phyloP scores from a whole-genome alignment of 2,329 filamentous ascomycete genomes.

The Epichloe gansuensis region DNA sequence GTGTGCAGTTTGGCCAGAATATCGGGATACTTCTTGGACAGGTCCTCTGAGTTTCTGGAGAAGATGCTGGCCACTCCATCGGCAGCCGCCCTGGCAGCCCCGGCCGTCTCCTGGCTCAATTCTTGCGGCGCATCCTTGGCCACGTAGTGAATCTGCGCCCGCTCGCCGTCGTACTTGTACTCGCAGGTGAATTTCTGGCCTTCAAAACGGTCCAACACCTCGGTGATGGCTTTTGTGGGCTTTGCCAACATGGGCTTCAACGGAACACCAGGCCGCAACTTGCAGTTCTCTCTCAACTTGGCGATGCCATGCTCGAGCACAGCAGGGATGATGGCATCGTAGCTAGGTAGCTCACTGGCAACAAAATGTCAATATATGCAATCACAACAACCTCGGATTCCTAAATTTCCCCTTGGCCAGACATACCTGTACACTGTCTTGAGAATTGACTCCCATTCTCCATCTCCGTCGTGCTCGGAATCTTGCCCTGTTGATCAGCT shows the following conservation, averaged over 20 bases:
- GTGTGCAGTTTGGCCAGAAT: slow-evolving; percentile 75
- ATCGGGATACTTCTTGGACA: slow-evolving; percentile 96
- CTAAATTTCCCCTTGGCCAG: neutral
- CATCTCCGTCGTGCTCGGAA: slow-evolving; percentile 63
- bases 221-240: slow-evolving; percentile 94
- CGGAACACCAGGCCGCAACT: slow-evolving; percentile 83
- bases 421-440: slow-evolving; percentile 79
- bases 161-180: slow-evolving; percentile 97
- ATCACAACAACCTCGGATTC: neutral
- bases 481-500: slow-evolving; percentile 53
- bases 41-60: slow-evolving; percentile 90
- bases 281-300: slow-evolving; percentile 73
- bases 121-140: slow-evolving; percentile 64
- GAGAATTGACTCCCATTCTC: slow-evolving; percentile 70
- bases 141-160: slow-evolving; percentile 97
- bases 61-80: slow-evolving; percentile 85
- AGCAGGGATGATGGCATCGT: slow-evolving; percentile 85
- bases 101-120: slow-evolving; percentile 48
- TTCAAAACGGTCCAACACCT: slow-evolving; percentile 93
- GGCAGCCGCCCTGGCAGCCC: slow-evolving; percentile 52
- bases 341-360: slow-evolving; percentile 70
- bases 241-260: slow-evolving; percentile 98
- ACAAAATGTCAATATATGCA: neutral
- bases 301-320: slow-evolving; percentile 79
- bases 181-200: slow-evolving; percentile 94